Evolutionary conservation across 2,329 filamentous ascomycete species (phyloP).

Genomic region (Fusarium coffeatum): DNA sequence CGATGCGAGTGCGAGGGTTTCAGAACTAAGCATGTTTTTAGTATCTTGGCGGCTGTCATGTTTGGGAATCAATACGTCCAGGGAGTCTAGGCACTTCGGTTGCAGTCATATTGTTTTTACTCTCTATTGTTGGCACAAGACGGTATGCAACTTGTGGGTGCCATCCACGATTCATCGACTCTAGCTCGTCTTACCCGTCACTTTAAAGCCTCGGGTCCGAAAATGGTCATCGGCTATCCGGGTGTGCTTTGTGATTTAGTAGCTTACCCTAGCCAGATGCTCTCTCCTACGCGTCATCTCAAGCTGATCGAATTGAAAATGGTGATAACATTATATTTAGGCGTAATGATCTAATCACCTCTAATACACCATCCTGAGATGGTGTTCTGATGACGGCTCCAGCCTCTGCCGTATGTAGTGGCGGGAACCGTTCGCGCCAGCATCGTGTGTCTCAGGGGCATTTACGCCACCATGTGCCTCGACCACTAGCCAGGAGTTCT

Average conservation of each 20-base stretch:
- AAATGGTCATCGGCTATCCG: background rate
- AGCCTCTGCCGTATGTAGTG: background rate
- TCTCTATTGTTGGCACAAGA: background rate
- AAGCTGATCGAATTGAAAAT: background rate
- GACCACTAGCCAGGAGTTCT: background rate
- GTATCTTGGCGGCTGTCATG: background rate
- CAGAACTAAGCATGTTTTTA: background rate
- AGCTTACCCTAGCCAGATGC: background rate
- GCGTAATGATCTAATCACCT: background rate
- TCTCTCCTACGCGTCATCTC: background rate
- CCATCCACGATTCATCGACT: background rate
- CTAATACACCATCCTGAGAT: background rate
- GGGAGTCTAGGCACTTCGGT: background rate
- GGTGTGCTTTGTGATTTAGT: background rate
- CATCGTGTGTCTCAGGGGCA: background rate
- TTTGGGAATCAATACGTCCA: background rate
- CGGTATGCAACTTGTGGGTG: no score
- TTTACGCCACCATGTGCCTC: background rate
- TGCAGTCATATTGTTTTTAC: background rate
- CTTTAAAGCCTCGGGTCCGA: background rate
- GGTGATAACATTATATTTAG: background rate
- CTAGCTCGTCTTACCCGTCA: background rate
- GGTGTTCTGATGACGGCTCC: background rate
- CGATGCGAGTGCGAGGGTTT: conserved; percentile 16
- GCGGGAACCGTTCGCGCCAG: background rate